Evolutionary conservation across 1,284 basidiomycete genomes (phyloP), one percentile per base, ranked within the genome.

Genomic region (Mycena citricolor): DNA sequence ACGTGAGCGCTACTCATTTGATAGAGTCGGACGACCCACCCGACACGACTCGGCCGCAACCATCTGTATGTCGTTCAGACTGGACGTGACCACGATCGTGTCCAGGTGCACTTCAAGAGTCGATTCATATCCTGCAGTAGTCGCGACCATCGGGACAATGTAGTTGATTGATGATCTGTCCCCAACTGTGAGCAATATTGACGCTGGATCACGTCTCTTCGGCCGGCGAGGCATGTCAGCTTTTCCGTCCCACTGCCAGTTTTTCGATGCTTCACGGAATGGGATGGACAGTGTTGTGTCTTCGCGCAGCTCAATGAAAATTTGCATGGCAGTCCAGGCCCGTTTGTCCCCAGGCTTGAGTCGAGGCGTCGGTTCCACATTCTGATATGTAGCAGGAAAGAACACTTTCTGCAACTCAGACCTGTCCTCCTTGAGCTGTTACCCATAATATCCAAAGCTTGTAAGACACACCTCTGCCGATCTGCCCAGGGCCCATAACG

Each of bases 401-500:
- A 97, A 94, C 1, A 78, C 71, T 37, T 75, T 76, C 60, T 94
- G 91, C 19, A 97, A 65, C 41, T 89, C 79, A 13, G 72, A 78
- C 34, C 90, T 91, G 52, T n/a, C 5, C 8, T 11, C 14, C 17
- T n/a, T 24, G 11, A 26, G n/a, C n/a, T n/a, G n/a, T n/a, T n/a
- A n/a, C n/a, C 26, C 20, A 39, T 19, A 21, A 16, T n/a, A n/a
- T n/a, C n/a, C n/a, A n/a, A n/a, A n/a, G n/a, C n/a, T n/a, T n/a
- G n/a, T n/a, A n/a, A n/a, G 19, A 5, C 17, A 50, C 59, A 83
- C 86, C 91, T 74, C 64, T 94, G 93, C 21, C 92, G 76, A 66
- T 97, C 94, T 16, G 91, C 83, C 94, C 94, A 97, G 4, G 94
- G 94, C 1, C 94, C 94, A 60, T 97, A 97, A 24, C 81, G 79